Evolutionary conservation across 2,329 filamentous ascomycete species (phyloP).

Genomic region (Apiospora rasikravindrae): DNA sequence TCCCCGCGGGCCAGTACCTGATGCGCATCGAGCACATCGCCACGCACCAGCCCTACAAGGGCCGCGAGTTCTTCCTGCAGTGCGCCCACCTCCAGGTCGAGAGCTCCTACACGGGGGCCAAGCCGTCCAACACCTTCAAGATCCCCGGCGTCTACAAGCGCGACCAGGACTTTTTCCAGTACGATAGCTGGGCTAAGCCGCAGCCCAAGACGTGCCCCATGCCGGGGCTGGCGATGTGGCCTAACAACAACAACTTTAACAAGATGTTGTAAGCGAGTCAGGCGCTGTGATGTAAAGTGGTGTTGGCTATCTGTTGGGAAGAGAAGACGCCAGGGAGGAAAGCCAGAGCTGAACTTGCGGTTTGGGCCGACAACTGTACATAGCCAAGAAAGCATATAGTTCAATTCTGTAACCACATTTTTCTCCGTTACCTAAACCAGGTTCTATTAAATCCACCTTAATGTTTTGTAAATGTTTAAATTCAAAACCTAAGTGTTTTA

Average conservation of each 20-base stretch:
- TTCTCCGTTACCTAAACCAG: too few relatives aligned
- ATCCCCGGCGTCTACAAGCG: conserved; percentile 47
- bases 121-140: conserved; percentile 35
- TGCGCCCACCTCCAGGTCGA: conserved; percentile 34
- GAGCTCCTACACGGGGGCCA: conserved; percentile 29
- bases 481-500: too few relatives aligned
- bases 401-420: too few relatives aligned
- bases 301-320: neutral
- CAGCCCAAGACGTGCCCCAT: conserved; percentile 30
- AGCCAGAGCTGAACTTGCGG: neutral
- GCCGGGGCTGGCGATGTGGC: conserved; percentile 32
- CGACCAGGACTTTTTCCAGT: conserved; percentile 35
- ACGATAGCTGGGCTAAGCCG: conserved; percentile 27
- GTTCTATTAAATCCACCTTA: too few relatives aligned
- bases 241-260: conserved; percentile 17
- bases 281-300: neutral
- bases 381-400: neutral
- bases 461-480: too few relatives aligned
- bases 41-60: conserved; percentile 34
- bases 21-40: conserved; percentile 20
- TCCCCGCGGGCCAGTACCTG: conserved; percentile 19
- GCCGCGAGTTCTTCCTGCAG: conserved; percentile 50
- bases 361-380: too few relatives aligned
- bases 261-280: neutral
- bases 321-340: neutral